Base-by-base conservation (phyloP, 2,329 filamentous ascomycete genomes). In the Ophiobolus disseminans region DNA sequence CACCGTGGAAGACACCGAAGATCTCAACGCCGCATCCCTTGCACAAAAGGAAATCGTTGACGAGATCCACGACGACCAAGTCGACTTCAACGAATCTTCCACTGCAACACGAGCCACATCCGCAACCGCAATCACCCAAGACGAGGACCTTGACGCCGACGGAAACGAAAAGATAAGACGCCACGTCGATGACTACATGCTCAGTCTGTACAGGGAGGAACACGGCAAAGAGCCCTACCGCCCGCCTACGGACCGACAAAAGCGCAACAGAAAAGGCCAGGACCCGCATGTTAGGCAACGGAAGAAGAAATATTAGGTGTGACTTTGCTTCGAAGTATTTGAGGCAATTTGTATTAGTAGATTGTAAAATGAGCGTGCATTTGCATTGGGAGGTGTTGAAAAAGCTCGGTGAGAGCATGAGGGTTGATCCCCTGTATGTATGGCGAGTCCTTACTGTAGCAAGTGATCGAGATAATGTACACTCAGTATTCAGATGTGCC, bases 1-100 rank as follows among this genome's bases (percentile, higher is more conserved):
- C 61, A 88, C 90, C 57, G 93, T 91, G 0, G 94, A 99, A 73
- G 94, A 99, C 63, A 85, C 84, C 38, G 94, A 99, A 68, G 94
- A 99, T 68, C 90, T 93, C 11, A 86, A 86, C 20, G 94, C 94
- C 0, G 94, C 94, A 2, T 88, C 89, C 41, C 84, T 89, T 8
- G 94, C 94, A 0, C 89, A 95, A 69, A 94, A 89, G 66, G 94
- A 99, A 71, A 87, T 94, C 11, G 82, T 87, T 37, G 86, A 90
- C 5, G 72, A 75, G 31, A 75, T 72, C 5, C 71, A 70, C 14
- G 76, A 78, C 21, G 74, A 76, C 14, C 73, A 78, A 36, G 78
- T 69, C 17, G 72, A 74, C 45, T 74, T 74, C 45, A 68, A 60
- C 34, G 72, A 73, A 47, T 62, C 55, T 16, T 54, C 50, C 28